Base-by-base conservation (phyloP, 2,329 filamentous ascomycete species). In the Botryotinia narcissicola region DNA sequence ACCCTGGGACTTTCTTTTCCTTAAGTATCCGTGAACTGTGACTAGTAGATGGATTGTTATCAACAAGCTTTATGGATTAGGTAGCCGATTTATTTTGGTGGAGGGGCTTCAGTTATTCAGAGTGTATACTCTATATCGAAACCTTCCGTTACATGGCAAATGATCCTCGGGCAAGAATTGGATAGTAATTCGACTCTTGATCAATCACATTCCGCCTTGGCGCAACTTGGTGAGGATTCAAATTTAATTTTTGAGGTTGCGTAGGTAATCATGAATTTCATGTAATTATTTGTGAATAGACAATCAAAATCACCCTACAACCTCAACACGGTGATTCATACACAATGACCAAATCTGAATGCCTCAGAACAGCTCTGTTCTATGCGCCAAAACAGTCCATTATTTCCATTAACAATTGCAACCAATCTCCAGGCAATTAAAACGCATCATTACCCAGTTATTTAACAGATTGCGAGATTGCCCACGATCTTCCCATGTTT, bases 1-100 rank as follows among this genome's bases (percentile, higher is more conserved):
- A 40, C 3, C 1, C 1, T 25, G 8, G 7, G 4, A n/a, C 6
- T 18, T 16, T n/a, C 5, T n/a, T 9, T 35, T 14, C 10, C 14
- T 25, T 9, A 8, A 61, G 5, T 14, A 18, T 40, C 3, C 4
- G 12, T 3, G 7, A 18, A 1, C 14, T 5, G 16, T 18, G 35
- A 0, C 12, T 16, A 18, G 14, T n/a, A 62, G 22, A 62, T n/a
- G 8, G 0, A 25, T 61, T n/a, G 3, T 62, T 16, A 62, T 40
- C n/a, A 40, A n/a, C 22, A 40, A 9, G n/a, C 35, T 5, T 25
- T 0, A 40, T 9, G 5, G 10, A n/a, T 1, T 40, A 10, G 35
- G 35, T 37, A 37, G 4, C 10, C 9, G 35, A 22, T 22, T 1
- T 7, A 16, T 8, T 1, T 32, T 14, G 29, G 25, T 25, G 1